Percentiles rank a stretch among this genome's conserved stretches.
These are phyloP conservation scores for Clathrus columnatus DNA, from an alignment of 768 basidiomycete genomes.

Conservation along the genomic window DNA sequence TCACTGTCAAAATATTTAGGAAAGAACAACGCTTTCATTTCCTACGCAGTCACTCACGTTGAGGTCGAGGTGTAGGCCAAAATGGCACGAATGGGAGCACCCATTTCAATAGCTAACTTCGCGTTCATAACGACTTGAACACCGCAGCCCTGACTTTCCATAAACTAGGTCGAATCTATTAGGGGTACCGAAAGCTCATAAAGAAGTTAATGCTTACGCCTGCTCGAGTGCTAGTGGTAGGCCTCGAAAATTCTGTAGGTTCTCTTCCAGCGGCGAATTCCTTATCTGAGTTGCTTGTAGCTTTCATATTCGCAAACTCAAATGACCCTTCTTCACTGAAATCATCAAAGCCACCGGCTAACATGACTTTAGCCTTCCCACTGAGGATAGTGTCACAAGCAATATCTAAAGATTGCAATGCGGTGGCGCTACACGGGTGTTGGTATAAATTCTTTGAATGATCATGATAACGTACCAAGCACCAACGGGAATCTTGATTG, in stretches of 20 bases:
- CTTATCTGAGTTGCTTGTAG: constrained; percentile 92
- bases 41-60: constrained; percentile 47
- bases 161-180: constrained; percentile 44
- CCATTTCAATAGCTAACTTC: constrained; percentile 90
- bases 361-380: constrained; percentile 98
- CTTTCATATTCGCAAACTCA: constrained; percentile 99
- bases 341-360: constrained; percentile 97
- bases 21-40: not conserved
- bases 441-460: constrained; percentile 2
- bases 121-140: constrained; percentile 97
- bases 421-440: constrained; percentile 63
- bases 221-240: constrained; percentile 90
- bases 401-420: constrained; percentile 95
- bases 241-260: constrained; percentile 97
- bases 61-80: constrained; percentile 95
- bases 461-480: constrained; percentile 63
- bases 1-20: constrained; percentile 43
- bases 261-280: constrained; percentile 99
- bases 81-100: constrained; percentile 87
- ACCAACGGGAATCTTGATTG: constrained; percentile 98
- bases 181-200: not conserved
- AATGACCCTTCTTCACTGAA: constrained; percentile 97
- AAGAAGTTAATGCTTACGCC: constrained; percentile 47
- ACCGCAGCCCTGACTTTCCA: constrained; percentile 96
- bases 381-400: constrained; percentile 92